Percentiles rank a stretch among this genome's conserved stretches.
phyloP scores from a whole-genome alignment of 2,329 filamentous ascomycete species.

The Pseudocercospora crystallina region DNA sequence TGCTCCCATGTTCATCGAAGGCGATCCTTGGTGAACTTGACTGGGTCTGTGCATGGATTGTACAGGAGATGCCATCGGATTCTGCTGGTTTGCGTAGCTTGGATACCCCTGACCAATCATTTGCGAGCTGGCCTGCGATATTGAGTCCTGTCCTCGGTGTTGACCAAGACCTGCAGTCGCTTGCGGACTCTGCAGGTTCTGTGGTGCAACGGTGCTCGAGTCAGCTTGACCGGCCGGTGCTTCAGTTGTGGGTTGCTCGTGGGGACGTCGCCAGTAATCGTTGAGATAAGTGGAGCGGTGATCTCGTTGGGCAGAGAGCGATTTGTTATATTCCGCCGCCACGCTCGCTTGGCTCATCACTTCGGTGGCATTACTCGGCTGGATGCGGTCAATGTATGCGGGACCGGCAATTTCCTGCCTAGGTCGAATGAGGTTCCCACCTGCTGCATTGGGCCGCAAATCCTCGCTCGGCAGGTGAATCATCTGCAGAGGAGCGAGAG shows the following conservation, averaged over 20 bases:
- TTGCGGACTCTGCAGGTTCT: conserved; percentile 49
- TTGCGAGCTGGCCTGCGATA: conserved; percentile 51
- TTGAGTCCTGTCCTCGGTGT: conserved; percentile 59
- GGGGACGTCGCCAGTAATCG: conserved; percentile 76
- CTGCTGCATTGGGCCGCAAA: conserved; percentile 75
- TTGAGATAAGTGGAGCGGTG: conserved; percentile 79
- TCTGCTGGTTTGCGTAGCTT: conserved; percentile 69
- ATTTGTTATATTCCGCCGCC: conserved; percentile 86
- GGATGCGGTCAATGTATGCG: conserved; percentile 82
- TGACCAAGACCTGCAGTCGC: conserved; percentile 51
- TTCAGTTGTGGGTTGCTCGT: conserved; percentile 65
- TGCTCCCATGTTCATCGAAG: conserved; percentile 51
- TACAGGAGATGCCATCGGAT: conserved; percentile 71
- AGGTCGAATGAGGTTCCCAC: conserved; percentile 77
- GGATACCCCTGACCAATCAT: conserved; percentile 67
- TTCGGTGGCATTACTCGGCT: conserved; percentile 72
- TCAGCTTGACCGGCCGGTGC: conserved; percentile 40
- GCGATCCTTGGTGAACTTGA: conserved; percentile 65
- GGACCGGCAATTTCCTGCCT: conserved; percentile 87
- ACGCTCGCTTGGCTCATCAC: conserved; percentile 84
- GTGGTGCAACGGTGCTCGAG: conserved; percentile 43
- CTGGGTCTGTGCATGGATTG: conserved; percentile 61
- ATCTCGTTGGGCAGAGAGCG: conserved; percentile 74
- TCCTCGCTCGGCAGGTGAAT: conserved; percentile 80
- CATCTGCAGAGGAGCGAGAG: conserved; percentile 73